phyloP scores from a whole-genome alignment of 805 yeast genomes.

The Wickerhamia fluorescens region DNA sequence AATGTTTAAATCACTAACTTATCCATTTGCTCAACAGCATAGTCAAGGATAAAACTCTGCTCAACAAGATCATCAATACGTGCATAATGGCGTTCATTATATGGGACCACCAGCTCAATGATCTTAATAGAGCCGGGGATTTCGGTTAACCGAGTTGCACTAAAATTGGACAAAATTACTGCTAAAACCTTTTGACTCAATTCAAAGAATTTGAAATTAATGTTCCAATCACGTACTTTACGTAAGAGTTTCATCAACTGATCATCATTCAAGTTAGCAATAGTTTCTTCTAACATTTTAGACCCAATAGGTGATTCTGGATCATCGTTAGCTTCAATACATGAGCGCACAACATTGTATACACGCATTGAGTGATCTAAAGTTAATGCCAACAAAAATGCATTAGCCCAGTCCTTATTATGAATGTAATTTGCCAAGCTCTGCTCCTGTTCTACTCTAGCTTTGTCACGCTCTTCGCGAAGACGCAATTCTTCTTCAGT shows the following conservation, averaged over 20 bases:
- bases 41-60: constrained; percentile 80
- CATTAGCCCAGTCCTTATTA: constrained; percentile 77
- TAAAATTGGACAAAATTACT: constrained; percentile 51
- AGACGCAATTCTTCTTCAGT: constrained; percentile 62
- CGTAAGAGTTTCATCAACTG: constrained; percentile 57
- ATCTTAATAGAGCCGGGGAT: constrained; percentile 61
- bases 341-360: constrained; percentile 64
- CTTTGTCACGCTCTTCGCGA: constrained; percentile 45
- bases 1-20: constrained; percentile 5
- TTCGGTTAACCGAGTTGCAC: constrained; percentile 50
- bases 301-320: constrained; percentile 48
- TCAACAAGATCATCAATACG: constrained; percentile 78
- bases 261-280: constrained; percentile 49
- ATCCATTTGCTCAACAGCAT: constrained; percentile 73
- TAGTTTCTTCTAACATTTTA: constrained; percentile 53
- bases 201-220: constrained; percentile 72
- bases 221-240: constrained; percentile 91
- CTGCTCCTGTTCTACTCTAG: constrained; percentile 81
- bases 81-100: constrained; percentile 75
- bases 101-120: constrained; percentile 77
- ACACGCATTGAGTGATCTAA: constrained; percentile 87
- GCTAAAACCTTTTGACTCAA: constrained; percentile 74
- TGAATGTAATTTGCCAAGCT: constrained; percentile 67
- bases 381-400: constrained; percentile 77
- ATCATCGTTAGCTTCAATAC: constrained; percentile 47